phyloP scores from a whole-genome alignment of 1,284 basidiomycete genomes.

The Rhodotorula mucilaginosa region DNA sequence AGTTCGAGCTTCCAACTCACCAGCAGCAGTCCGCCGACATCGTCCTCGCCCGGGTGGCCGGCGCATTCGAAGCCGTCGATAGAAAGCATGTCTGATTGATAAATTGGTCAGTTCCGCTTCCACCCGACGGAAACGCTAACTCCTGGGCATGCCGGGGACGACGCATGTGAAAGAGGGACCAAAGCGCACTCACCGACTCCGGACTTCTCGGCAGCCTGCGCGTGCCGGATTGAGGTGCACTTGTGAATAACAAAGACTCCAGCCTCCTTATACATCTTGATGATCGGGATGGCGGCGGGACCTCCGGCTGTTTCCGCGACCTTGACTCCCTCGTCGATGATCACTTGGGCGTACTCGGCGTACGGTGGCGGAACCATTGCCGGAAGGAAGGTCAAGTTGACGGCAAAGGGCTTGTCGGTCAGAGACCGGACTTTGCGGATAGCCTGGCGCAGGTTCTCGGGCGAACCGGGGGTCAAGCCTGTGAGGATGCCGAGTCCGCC shows the following conservation, averaged over 20 bases:
- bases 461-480: conserved; percentile 78
- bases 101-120: background rate
- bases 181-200: conserved; percentile 10
- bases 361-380: conserved; percentile 90
- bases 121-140: background rate
- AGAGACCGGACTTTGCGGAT: conserved; percentile 72
- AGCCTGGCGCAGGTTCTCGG: conserved; percentile 61
- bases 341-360: conserved; percentile 58
- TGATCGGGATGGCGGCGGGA: conserved; percentile 40
- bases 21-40: conserved; percentile 85
- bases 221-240: conserved; percentile 63
- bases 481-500: conserved; percentile 86
- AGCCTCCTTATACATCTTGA: conserved; percentile 40
- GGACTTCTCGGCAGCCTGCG: conserved; percentile 58
- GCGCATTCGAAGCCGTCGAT: conserved; percentile 86
- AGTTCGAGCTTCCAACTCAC: conserved; percentile 52
- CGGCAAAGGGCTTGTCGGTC: conserved; percentile 76
- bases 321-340: conserved; percentile 80
- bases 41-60: conserved; percentile 92
- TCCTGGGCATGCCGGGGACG: too few relatives aligned
- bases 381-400: conserved; percentile 88
- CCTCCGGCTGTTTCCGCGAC: conserved; percentile 89
- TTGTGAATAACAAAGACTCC: conserved; percentile 43
- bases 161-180: background rate
- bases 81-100: conserved; percentile 61